phyloP scores from a whole-genome alignment of 1,284 basidiomycete genomes.

The Leccinum angustisporum region DNA sequence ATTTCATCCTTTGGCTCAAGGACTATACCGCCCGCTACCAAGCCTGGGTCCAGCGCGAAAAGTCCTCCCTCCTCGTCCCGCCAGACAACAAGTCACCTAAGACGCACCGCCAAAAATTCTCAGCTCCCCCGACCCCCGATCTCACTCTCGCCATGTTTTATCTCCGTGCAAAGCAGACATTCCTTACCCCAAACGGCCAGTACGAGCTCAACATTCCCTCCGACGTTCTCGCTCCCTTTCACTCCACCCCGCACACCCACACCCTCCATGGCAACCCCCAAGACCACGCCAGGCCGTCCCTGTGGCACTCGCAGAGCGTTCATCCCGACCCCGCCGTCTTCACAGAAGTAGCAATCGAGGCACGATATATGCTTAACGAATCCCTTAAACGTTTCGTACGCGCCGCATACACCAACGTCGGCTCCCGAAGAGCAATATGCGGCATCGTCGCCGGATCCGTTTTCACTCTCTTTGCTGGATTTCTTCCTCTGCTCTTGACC shows the following conservation, averaged over 20 bases:
- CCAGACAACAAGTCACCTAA: slow-evolving; percentile 26
- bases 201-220: slow-evolving; percentile 72
- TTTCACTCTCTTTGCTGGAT: slow-evolving; percentile 39
- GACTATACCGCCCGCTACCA: slow-evolving; percentile 61
- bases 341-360: slow-evolving; percentile 54
- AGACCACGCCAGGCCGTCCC: slow-evolving; percentile 11
- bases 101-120: slow-evolving; percentile 23
- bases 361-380: slow-evolving; percentile 57
- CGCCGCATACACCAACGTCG: slow-evolving; percentile 72
- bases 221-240: slow-evolving; percentile 63
- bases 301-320: slow-evolving; percentile 32
- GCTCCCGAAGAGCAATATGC: slow-evolving; percentile 67
- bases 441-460: slow-evolving; percentile 61
- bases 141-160: slow-evolving; percentile 68
- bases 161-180: slow-evolving; percentile 72
- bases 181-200: slow-evolving; percentile 64
- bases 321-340: slow-evolving; percentile 69
- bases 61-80: slow-evolving; percentile 38
- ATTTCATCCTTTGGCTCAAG: slow-evolving; percentile 74
- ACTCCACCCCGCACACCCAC: slow-evolving; percentile 32
- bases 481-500: slow-evolving; percentile 30
- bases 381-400: slow-evolving; percentile 67
- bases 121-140: slow-evolving; percentile 45
- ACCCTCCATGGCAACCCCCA: slow-evolving; percentile 31
- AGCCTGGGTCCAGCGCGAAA: slow-evolving; percentile 51